Percentiles rank a stretch among this genome's conserved stretches.
Evolutionary conservation across 768 basidiomycete genomes (phyloP).

Genomic region (Auriscalpium vulgare): DNA sequence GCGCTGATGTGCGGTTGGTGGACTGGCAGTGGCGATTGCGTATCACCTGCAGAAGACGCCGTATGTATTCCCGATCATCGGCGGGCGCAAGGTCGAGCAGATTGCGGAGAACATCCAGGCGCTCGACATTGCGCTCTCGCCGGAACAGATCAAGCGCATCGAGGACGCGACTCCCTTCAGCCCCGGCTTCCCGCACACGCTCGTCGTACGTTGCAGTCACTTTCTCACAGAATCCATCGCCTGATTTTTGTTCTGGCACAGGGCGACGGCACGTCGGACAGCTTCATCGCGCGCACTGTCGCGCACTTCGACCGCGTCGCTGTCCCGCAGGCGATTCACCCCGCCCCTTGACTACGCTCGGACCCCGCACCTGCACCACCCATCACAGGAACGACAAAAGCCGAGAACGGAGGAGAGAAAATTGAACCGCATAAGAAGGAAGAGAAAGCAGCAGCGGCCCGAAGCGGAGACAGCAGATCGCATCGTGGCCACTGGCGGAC

Average conservation of each 20-base stretch:
- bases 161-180: slow-evolving; percentile 38
- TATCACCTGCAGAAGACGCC: slow-evolving; percentile 48
- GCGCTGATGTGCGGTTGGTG: slow-evolving; percentile 1
- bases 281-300: neutral
- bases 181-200: slow-evolving; percentile 34
- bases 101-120: slow-evolving; percentile 43
- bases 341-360: too few relatives aligned
- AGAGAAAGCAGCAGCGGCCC: too few relatives aligned
- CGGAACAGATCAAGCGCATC: slow-evolving; percentile 37
- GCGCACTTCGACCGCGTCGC: neutral
- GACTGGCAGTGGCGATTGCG: slow-evolving; percentile 38
- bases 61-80: slow-evolving; percentile 45
- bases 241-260: neutral
- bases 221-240: too few relatives aligned
- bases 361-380: too few relatives aligned
- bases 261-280: neutral
- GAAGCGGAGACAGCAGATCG: too few relatives aligned
- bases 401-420: too few relatives aligned
- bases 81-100: slow-evolving; percentile 46
- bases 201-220: slow-evolving; percentile 23
- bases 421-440: too few relatives aligned
- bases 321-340: neutral
- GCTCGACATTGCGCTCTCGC: slow-evolving; percentile 35
- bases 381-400: too few relatives aligned
- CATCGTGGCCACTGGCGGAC: too few relatives aligned